Evolutionary conservation across 352 stramenopile species (phyloP).

Genomic region (Phytophthora fragariae): DNA sequence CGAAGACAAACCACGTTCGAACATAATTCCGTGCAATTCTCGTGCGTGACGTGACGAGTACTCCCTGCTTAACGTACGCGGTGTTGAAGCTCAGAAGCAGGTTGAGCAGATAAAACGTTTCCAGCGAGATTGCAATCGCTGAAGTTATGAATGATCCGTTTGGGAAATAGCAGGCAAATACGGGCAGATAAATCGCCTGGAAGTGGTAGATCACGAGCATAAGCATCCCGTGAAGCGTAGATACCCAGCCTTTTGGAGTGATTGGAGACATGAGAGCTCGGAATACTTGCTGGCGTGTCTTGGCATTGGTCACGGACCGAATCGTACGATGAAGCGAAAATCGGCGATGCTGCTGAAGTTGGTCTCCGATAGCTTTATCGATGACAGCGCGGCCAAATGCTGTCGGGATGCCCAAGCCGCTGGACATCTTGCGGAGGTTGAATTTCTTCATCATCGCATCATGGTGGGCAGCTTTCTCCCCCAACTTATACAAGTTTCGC

Average conservation of each 20-base stretch:
- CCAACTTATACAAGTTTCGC: conserved; percentile 14
- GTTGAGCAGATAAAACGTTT: conserved; percentile 10
- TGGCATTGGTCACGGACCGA: neutral
- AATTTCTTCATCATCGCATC: conserved; percentile 23
- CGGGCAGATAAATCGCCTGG: conserved; percentile 20
- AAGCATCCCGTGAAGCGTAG: conserved; percentile 5
- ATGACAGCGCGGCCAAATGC: conserved; percentile 13
- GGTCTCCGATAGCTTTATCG: conserved; percentile 8
- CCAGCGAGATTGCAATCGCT: conserved; percentile 2
- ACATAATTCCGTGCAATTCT: conserved; percentile 23
- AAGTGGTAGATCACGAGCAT: conserved; percentile 22
- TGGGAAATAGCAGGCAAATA: conserved; percentile 11
- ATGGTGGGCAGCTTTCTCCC: conserved; percentile 12
- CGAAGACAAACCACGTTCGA: conserved; percentile 15
- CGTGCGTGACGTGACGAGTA: conserved; percentile 20
- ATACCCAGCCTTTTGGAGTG: conserved; percentile 8
- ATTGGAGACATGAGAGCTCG: conserved; percentile 6
- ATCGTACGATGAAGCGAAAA: conserved; percentile 9
- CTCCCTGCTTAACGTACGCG: conserved; percentile 12
- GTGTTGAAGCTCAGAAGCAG: conserved; percentile 35
- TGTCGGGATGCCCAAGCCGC: neutral
- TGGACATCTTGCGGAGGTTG: conserved; percentile 24
- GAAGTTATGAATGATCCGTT: neutral
- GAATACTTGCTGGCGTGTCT: neutral
- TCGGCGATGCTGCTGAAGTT: neutral